A percentile compares a stretch with the other conserved stretches of the same genome.
Conservation (phyloP, 164 flowering plant species). For the Umbellularia californica region DNA sequence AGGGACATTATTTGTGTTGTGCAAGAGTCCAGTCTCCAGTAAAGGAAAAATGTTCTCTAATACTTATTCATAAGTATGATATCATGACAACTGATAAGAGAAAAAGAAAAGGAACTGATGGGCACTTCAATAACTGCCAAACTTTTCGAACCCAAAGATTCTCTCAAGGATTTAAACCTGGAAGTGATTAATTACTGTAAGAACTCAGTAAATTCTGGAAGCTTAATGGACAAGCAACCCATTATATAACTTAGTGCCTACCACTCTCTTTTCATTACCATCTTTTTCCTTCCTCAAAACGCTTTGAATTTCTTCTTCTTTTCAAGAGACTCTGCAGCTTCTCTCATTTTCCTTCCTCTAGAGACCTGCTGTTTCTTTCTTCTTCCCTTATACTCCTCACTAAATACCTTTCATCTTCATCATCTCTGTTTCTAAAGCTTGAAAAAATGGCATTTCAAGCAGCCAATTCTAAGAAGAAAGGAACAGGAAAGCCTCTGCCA, state of each 20-base stretch:
- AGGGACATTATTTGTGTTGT: too few relatives aligned
- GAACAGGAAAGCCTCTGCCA: not conserved
- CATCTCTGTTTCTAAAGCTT: too few relatives aligned
- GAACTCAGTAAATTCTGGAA: not conserved
- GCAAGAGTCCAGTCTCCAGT: too few relatives aligned
- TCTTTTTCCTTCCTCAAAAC: too few relatives aligned
- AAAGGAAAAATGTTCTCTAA: too few relatives aligned
- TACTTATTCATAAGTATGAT: too few relatives aligned
- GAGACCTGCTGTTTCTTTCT: not conserved
- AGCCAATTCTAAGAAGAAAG: not conserved
- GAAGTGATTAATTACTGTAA: not conserved
- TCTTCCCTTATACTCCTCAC: not conserved
- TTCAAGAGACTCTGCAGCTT: not conserved
- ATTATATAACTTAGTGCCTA: too few relatives aligned
- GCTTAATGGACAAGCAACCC: not conserved
- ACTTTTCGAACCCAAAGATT: not conserved
- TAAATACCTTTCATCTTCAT: not conserved
- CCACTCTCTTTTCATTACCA: not conserved
- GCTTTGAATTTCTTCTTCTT: not conserved
- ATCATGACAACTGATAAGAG: not conserved
- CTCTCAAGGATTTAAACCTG: not conserved
- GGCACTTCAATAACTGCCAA: not conserved
- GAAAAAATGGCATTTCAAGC: not conserved
- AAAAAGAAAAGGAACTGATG: not conserved
- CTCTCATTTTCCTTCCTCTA: not conserved